Conservation (phyloP, 768 basidiomycete genomes). For the Pulveroboletus sp. region DNA sequence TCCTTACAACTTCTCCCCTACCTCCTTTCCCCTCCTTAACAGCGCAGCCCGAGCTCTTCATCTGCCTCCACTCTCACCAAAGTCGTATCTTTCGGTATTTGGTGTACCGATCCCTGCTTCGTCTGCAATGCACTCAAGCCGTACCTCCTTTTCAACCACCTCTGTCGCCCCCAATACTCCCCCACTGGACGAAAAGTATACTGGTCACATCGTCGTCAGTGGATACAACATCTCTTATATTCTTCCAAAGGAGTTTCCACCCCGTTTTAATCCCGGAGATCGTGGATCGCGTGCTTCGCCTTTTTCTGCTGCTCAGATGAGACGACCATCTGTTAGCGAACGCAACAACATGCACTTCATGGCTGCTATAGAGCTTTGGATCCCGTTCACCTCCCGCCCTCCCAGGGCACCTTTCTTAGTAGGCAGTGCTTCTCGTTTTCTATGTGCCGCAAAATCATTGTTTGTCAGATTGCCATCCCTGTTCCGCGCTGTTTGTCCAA, state of each 20-base stretch:
- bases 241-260: conserved; percentile 61
- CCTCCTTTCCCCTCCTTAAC: conserved; percentile 56
- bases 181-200: conserved; percentile 61
- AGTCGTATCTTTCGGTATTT: conserved; percentile 58
- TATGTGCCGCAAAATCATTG: conserved; percentile 2
- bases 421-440: conserved; percentile 15
- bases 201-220: conserved; percentile 71
- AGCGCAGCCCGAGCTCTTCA: conserved; percentile 67
- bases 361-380: conserved; percentile 75
- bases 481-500: conserved; percentile 76
- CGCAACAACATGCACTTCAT: conserved; percentile 65
- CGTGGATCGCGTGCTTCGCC: conserved; percentile 18
- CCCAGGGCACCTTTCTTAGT: conserved; percentile 75
- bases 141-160: conserved; percentile 35
- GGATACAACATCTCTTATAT: conserved; percentile 75
- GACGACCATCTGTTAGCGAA: conserved; percentile 53
- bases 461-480: conserved; percentile 63
- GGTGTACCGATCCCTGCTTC: conserved; percentile 36
- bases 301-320: conserved; percentile 30
- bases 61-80: conserved; percentile 53
- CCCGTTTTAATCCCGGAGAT: conserved; percentile 25
- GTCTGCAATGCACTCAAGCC: conserved; percentile 28
- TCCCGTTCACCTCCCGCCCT: conserved; percentile 63
- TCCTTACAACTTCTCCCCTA: conserved; percentile 71
- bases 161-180: conserved; percentile 27